Percentiles rank a stretch among this genome's conserved stretches.
Conservation (phyloP, 495 filamentous ascomycete genomes). For the Neurospora pannonica region DNA sequence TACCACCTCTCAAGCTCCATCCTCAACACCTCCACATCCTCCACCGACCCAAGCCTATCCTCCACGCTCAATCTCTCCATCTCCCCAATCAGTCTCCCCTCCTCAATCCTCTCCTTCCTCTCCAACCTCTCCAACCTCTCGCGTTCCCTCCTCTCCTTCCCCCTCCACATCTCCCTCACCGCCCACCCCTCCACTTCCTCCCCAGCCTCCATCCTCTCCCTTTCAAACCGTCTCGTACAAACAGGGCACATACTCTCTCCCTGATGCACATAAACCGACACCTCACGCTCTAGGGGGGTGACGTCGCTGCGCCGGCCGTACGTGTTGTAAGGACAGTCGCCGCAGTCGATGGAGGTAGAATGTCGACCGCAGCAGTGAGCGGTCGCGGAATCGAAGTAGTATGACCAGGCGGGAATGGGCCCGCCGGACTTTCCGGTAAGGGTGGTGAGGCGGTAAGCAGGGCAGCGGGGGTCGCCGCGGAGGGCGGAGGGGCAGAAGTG, state of each 20-base stretch:
- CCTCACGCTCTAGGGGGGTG: background rate
- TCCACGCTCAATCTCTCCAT: background rate
- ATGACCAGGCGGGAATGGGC: background rate
- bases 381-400: background rate
- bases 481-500: background rate
- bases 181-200: background rate
- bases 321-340: background rate
- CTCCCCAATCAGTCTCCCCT: background rate
- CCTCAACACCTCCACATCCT: background rate
- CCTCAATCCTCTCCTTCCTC: background rate
- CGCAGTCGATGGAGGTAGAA: background rate
- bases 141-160: background rate
- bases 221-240: background rate
- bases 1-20: background rate
- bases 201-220: background rate
- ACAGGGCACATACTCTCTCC: background rate
- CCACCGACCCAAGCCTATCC: background rate
- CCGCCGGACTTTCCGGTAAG: background rate
- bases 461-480: background rate
- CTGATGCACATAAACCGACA: background rate
- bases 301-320: background rate
- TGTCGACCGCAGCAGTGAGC: background rate
- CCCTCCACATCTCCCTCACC: background rate
- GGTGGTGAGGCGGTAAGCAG: background rate
- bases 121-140: background rate